Evolutionary conservation across 2,329 filamentous ascomycete genomes (phyloP).

Genomic region (Xylariaceae sp.): DNA sequence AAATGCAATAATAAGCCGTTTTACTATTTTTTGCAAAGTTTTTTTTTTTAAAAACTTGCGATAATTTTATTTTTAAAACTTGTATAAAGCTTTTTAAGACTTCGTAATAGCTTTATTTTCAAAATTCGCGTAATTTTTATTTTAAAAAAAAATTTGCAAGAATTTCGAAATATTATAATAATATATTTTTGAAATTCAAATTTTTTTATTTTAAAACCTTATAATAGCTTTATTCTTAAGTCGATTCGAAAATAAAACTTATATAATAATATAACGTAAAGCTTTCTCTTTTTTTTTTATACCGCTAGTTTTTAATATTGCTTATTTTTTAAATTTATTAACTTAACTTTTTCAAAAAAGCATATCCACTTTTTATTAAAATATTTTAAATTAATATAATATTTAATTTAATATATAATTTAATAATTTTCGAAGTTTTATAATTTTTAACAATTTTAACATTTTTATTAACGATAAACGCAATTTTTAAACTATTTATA

Average conservation of each 20-base stretch:
- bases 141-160: not conserved
- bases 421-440: slow-evolving; percentile 5
- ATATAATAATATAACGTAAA: no score
- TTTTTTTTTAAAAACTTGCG: not conserved
- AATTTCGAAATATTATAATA: slow-evolving; percentile 3
- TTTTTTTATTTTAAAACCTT: no score
- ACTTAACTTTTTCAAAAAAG: not conserved
- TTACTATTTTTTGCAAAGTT: not conserved
- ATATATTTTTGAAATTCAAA: not conserved
- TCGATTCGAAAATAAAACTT: slow-evolving; percentile 8
- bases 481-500: not conserved
- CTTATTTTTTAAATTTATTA: no score
- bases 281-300: no score
- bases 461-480: not conserved
- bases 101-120: not conserved
- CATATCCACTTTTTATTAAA: not conserved
- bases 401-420: not conserved
- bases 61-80: not conserved
- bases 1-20: no score
- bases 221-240: not conserved
- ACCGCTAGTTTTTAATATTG: no score
- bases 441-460: not conserved
- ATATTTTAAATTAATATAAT: not conserved
- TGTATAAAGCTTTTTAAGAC: not conserved
- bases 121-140: not conserved